These are phyloP conservation scores for Yamadazyma atmosphaerica DNA, from an alignment of 1,139 yeast genomes.

Conservation along the genomic window DNA sequence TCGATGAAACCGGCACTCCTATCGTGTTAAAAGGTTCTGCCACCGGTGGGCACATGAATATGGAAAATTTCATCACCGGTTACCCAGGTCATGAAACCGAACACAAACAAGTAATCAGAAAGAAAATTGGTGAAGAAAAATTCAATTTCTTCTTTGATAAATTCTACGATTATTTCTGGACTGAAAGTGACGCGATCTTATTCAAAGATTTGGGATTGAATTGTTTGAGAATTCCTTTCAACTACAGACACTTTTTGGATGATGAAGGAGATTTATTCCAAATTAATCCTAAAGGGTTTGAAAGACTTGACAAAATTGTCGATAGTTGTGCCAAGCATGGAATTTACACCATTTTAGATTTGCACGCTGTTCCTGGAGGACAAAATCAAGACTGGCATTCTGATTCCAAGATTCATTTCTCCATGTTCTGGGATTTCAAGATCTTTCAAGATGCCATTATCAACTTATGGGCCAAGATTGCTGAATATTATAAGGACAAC, in stretches of 20 bases:
- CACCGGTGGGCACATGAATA: conserved; percentile 47
- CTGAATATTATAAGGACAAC: conserved; percentile 41
- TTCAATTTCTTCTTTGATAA: conserved; percentile 45
- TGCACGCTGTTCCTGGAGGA: conserved; percentile 50
- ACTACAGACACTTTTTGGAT: conserved; percentile 45
- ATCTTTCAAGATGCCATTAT: conserved; percentile 43
- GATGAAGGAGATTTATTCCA: conserved; percentile 39
- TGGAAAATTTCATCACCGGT: conserved; percentile 53
- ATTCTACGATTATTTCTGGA: conserved; percentile 50
- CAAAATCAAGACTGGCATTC: conserved; percentile 53
- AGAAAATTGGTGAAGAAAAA: conserved; percentile 41
- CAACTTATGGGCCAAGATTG: conserved; percentile 42
- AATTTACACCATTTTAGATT: conserved; percentile 45
- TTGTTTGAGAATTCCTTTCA: conserved; percentile 48
- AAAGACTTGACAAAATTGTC: conserved; percentile 38
- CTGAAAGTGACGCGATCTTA: conserved; percentile 43
- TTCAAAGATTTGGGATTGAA: conserved; percentile 41
- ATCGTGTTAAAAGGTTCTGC: conserved; percentile 42
- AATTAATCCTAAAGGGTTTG: conserved; percentile 41
- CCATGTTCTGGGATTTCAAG: conserved; percentile 47
- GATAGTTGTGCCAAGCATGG: conserved; percentile 38
- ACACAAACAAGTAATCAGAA: conserved; percentile 35
- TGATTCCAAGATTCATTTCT: conserved; percentile 42
- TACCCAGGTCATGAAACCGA: conserved; percentile 51
- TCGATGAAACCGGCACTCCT: conserved; percentile 31